Evolutionary conservation across 2,329 filamentous ascomycete genomes (phyloP), one percentile per base, ranked within the genome.

Genomic region (Passalora sequoiae): DNA sequence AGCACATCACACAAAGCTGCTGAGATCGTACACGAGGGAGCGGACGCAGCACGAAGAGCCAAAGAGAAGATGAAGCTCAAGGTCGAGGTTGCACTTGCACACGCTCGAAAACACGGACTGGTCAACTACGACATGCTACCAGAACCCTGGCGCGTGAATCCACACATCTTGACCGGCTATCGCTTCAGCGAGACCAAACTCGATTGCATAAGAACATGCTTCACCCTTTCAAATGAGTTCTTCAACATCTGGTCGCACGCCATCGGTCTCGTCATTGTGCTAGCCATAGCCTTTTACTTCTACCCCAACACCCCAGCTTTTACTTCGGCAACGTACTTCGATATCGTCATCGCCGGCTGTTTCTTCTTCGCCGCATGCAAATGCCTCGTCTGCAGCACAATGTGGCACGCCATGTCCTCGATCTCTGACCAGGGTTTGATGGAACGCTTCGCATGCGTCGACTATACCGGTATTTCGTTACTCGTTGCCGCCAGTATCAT

Each of bases 321-420:
- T 69, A 81, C 79, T 35, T 73, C 87, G 49, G 94, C 87, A 66
- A 88, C 86, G 46, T 94, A 88, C 41, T 80, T 85, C 37, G 92
- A 98, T 63, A 80, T 97, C 47, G 78, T 92, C 60, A 89, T 98
- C 50, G 89, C 91, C 1, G 89, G 86, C 16, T 77, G 94, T 54
- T 98, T 98, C 75, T 96, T 98, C 72, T 86, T 94, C 61, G 92
- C 91, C 36, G 92, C 92, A 33, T 89, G 83, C 73, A 89, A 97
- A 66, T 97, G 91, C 60, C 78, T 98, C 43, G 81, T 91, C 62
- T 98, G 92, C 80, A 94, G 86, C 50, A 91, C 84, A 51, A 81
- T 97, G 61, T 98, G 92, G 92, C 92, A 98, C 70, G 96, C 92
- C 19, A 97, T 98, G 89, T 95, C 91, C 70, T 88, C 87, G 58